Conservation (phyloP, 805 yeast species). For the Alloascoidea africana region DNA sequence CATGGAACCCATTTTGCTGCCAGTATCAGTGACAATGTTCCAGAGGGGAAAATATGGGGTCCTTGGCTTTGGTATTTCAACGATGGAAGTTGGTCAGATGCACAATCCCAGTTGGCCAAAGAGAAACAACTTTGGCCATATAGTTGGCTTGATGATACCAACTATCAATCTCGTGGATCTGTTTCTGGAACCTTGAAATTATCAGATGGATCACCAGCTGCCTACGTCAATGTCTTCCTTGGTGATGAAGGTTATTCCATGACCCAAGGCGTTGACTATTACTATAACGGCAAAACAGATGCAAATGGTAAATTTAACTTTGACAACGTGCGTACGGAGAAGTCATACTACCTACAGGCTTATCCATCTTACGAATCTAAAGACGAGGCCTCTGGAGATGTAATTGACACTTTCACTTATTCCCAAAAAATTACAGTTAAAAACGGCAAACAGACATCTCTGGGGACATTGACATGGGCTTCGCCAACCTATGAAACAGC, state of each 20-base stretch:
- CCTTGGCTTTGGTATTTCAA: neutral
- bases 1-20: constrained; percentile 1
- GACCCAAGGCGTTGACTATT: constrained; percentile 1
- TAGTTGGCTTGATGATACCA: constrained; percentile 1
- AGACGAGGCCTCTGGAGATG: neutral
- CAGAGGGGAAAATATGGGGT: constrained; percentile 1
- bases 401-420: neutral
- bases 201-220: neutral
- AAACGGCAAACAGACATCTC: neutral
- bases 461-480: neutral
- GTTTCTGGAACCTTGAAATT: neutral
- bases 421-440: neutral
- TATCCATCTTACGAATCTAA: constrained; percentile 1
- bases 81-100: neutral
- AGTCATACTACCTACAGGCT: constrained; percentile 1
- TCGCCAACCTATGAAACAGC: neutral
- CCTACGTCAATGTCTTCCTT: neutral
- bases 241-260: constrained; percentile 1
- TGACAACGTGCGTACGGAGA: neutral
- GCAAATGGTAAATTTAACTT: neutral
- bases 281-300: neutral
- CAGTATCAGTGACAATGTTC: neutral
- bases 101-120: neutral
- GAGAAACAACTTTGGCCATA: neutral
- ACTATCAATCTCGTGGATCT: neutral